Evolutionary conservation across 805 yeast genomes (phyloP).

Genomic region (Yamadazyma sp.): DNA sequence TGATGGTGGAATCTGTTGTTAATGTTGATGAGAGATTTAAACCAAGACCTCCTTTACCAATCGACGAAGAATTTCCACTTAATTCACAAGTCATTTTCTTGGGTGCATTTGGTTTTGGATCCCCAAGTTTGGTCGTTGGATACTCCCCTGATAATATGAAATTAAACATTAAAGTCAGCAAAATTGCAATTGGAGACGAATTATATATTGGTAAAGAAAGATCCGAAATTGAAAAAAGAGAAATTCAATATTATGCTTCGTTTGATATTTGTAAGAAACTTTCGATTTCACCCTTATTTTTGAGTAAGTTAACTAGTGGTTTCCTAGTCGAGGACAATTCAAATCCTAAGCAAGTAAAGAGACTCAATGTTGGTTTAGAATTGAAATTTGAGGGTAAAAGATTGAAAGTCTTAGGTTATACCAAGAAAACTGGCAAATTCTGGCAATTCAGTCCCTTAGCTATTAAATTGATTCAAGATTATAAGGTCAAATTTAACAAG

Average conservation of each 20-base stretch:
- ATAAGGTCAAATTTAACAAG: conserved; percentile 57
- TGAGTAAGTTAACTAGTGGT: conserved; percentile 76
- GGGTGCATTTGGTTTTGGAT: conserved; percentile 86
- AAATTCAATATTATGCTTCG: conserved; percentile 61
- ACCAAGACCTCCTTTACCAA: conserved; percentile 71
- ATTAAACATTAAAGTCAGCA: conserved; percentile 49
- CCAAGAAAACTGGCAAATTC: conserved; percentile 45
- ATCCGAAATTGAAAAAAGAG: conserved; percentile 53
- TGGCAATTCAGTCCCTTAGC: conserved; percentile 89
- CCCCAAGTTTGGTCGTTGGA: conserved; percentile 66
- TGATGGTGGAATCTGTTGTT: conserved; percentile 70
- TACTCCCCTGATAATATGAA: conserved; percentile 40
- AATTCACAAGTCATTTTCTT: conserved; percentile 71
- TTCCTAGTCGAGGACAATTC: conserved; percentile 56
- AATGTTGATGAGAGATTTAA: conserved; percentile 72
- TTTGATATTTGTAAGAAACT: conserved; percentile 59
- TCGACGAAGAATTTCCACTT: conserved; percentile 78
- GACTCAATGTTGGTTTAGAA: conserved; percentile 73
- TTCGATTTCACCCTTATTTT: conserved; percentile 56
- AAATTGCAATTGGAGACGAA: conserved; percentile 44
- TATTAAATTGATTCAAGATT: conserved; percentile 58
- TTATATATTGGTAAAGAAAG: conserved; percentile 64
- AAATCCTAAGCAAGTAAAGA: conserved; percentile 37
- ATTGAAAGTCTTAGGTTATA: conserved; percentile 84
- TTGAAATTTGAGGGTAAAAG: conserved; percentile 78